Percentiles rank a stretch among this genome's conserved stretches.
phyloP scores from a whole-genome alignment of 495 filamentous ascomycete species.

The Penicillium arizonense region DNA sequence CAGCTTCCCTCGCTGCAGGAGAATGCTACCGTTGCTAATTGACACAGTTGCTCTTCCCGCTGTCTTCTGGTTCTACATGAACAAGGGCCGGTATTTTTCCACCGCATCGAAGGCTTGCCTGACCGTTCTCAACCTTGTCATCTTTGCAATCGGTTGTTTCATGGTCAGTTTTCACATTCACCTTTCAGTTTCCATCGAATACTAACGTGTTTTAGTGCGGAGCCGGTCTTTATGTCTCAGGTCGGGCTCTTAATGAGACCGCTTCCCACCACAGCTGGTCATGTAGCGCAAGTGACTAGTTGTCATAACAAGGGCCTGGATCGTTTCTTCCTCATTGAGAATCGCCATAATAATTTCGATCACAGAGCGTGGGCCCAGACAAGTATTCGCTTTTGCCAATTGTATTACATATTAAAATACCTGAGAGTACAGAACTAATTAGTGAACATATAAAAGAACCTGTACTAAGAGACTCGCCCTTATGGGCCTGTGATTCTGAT shows the following conservation, averaged over 20 bases:
- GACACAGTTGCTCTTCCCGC: slow-evolving; percentile 29
- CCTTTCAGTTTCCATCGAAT: neutral
- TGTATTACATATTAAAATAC: no score
- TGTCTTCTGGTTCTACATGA: slow-evolving; percentile 46
- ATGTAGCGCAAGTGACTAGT: slow-evolving; percentile 23
- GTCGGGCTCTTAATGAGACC: slow-evolving; percentile 32
- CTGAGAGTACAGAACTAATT: no score
- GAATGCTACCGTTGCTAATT: neutral
- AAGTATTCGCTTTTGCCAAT: no score
- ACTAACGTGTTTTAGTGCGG: slow-evolving; percentile 26
- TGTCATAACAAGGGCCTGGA: neutral
- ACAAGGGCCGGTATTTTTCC: slow-evolving; percentile 46
- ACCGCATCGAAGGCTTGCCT: slow-evolving; percentile 42
- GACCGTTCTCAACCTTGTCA: slow-evolving; percentile 45
- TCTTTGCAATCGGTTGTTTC: slow-evolving; percentile 47
- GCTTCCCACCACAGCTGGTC: slow-evolving; percentile 26
- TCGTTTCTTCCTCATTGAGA: neutral
- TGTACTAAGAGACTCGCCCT: no score
- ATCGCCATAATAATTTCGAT: no score
- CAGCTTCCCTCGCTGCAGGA: no score
- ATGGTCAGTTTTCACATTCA: slow-evolving; percentile 20
- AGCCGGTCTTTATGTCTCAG: slow-evolving; percentile 36
- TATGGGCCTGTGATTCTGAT: no score
- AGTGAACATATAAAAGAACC: no score
- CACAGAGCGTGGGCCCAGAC: no score